Evolutionary conservation across 495 filamentous ascomycete genomes (phyloP).

Genomic region (Darksidea phi): DNA sequence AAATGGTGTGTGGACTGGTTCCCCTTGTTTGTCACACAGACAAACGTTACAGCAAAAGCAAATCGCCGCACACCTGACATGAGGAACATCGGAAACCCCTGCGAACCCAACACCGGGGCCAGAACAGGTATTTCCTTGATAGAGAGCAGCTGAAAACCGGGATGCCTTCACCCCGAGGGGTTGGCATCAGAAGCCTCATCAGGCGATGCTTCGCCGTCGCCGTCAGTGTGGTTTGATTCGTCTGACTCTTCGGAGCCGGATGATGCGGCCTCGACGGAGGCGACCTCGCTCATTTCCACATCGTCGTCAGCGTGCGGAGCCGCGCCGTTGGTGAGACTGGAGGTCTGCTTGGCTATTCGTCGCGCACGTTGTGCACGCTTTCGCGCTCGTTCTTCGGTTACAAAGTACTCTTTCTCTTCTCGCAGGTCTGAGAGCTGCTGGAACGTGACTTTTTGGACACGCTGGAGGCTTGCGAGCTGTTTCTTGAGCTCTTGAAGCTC

Average conservation of each 20-base stretch:
- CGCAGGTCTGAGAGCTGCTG: slow-evolving; percentile 41
- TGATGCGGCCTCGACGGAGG: slow-evolving; percentile 20
- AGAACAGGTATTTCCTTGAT: too few relatives aligned
- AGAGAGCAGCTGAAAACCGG: neutral
- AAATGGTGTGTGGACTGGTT: too few relatives aligned
- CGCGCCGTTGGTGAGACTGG: slow-evolving; percentile 7
- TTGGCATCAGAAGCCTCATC: neutral
- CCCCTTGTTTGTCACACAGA: too few relatives aligned
- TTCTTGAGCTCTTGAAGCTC: slow-evolving; percentile 29
- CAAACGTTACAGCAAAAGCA: too few relatives aligned
- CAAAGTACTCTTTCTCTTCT: slow-evolving; percentile 41
- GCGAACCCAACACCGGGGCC: too few relatives aligned
- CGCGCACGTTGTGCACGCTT: slow-evolving; percentile 19
- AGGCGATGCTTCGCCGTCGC: neutral
- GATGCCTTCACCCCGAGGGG: neutral
- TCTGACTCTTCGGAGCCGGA: slow-evolving; percentile 11
- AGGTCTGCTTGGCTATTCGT: slow-evolving; percentile 7
- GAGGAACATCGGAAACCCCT: too few relatives aligned
- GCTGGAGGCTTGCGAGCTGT: slow-evolving; percentile 40
- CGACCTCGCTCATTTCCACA: slow-evolving; percentile 25
- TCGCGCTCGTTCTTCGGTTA: slow-evolving; percentile 26
- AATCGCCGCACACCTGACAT: too few relatives aligned
- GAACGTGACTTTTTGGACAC: slow-evolving; percentile 43
- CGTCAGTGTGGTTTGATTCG: slow-evolving; percentile 2
- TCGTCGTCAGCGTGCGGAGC: slow-evolving; percentile 8